Base-by-base conservation (phyloP, 2,329 filamentous ascomycete genomes). In the Dothiorella sarmentorum region DNA sequence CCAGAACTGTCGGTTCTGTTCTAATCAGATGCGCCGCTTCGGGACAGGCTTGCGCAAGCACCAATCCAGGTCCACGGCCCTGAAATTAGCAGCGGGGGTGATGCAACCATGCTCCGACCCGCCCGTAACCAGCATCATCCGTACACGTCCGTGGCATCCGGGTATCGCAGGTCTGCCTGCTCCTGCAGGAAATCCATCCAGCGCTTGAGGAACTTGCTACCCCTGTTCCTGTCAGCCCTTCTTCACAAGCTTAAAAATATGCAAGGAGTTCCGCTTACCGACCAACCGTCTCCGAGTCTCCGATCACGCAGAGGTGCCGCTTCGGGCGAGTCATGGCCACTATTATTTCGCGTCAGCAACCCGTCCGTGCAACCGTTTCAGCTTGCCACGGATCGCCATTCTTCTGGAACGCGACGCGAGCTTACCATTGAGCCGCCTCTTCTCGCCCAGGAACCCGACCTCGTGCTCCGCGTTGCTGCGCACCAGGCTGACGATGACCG, bases 301-400 rank as follows among this genome's bases (percentile, higher is more conserved):
- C 94, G 67, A 97, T 88, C 17, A 99, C 83, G 62, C 90, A 94
- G 42, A 99, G 80, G 69, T 94, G 93, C 65, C 94, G 84, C 76
- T 89, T 93, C 5, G 94, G 91, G 64, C 94, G 85, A 62, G 94
- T 99, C 92, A 99, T 97, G 56, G 94, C 93, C 66, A 97, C 92
- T 96, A 66, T 92, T 96, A 66, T 33, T 40, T 27, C 42, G 37
- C 45, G 35, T 31, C 55, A 59, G 55, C 27, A 24, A n/a, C 44
- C 24, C n/a, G 40, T 43, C 26, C 15, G 20, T 51, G 47, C n/a
- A 29, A 29, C 22, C 20, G 42, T 47, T 51, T 43, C 44, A 58
- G 29, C 27, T 20, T 45, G 40, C 47, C 47, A 52, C 47, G 47
- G n/a, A 52, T 52, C 47, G 47, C 26, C 47, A 52, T 52, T n/a